Evolutionary conservation across 2,329 filamentous ascomycete species (phyloP).

Genomic region (Calonectria pseudoturangicola): DNA sequence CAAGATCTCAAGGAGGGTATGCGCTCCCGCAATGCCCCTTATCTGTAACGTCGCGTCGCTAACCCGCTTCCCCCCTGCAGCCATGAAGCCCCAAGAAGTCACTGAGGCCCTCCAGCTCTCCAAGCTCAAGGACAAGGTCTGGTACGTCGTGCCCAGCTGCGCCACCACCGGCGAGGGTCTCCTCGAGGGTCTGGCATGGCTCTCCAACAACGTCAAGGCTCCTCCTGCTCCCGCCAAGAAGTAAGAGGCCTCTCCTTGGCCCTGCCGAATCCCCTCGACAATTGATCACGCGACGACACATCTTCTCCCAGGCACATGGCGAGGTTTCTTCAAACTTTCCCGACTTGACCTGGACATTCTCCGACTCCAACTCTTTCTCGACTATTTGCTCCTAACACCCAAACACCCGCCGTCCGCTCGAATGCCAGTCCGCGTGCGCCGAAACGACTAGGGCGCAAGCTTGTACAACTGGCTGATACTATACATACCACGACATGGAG

Average conservation of each 20-base stretch:
- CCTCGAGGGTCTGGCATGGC: conserved; percentile 87
- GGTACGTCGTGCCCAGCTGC: conserved; percentile 89
- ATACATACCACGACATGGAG: conserved; percentile 10
- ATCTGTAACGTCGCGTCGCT: conserved; percentile 13
- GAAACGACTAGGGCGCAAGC: conserved; percentile 32
- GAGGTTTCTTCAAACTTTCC: conserved; percentile 31
- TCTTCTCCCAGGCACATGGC: conserved; percentile 31
- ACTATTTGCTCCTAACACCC: conserved; percentile 9
- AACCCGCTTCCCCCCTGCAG: conserved; percentile 62
- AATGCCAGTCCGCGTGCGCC: conserved; percentile 32
- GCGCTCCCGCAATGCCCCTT: conserved; percentile 50
- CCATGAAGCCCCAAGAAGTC: conserved; percentile 87
- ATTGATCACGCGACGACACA: conserved; percentile 33
- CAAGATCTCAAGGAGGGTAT: conserved; percentile 91
- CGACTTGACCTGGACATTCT: conserved; percentile 38
- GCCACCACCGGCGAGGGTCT: conserved; percentile 88
- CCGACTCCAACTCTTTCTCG: conserved; percentile 32
- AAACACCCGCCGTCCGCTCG: conserved; percentile 19
- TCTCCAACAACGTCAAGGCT: conserved; percentile 88
- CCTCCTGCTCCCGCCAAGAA: conserved; percentile 74
- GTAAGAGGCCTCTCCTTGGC: conserved; percentile 57
- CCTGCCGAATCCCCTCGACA: conserved; percentile 25
- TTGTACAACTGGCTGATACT: conserved; percentile 13
- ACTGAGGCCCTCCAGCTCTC: conserved; percentile 85
- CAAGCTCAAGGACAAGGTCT: conserved; percentile 88